Evolutionary conservation across 345 rosid genomes (phyloP).

Genomic region (Pseudoturritis turrita): DNA sequence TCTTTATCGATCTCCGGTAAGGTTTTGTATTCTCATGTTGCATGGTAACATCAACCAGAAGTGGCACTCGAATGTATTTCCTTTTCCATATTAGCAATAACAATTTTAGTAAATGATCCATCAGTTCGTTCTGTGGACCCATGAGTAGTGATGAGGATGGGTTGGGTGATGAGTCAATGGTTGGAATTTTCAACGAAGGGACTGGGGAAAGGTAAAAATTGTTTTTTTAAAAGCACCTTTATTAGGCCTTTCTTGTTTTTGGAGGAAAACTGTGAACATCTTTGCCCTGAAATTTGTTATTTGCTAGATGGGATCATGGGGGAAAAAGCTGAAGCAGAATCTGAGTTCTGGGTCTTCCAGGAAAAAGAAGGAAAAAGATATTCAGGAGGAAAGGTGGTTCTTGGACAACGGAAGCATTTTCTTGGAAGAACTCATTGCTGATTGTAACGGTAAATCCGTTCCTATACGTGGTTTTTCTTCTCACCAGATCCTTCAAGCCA

Average conservation of each 20-base stretch:
- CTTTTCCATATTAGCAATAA: no score
- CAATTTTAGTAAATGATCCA: no score
- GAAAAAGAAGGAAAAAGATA: background rate
- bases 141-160: no score
- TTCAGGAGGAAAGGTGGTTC: constrained; percentile 4
- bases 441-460: background rate
- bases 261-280: background rate
- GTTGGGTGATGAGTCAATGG: no score
- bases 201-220: no score
- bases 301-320: background rate
- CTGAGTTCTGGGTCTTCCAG: background rate
- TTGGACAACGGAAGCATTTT: constrained; percentile 3
- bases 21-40: no score
- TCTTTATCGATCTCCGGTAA: no score
- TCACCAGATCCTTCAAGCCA: background rate
- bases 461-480: background rate
- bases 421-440: background rate
- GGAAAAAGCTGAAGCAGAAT: background rate
- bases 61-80: no score
- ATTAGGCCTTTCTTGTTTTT: background rate
- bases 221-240: background rate
- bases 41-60: no score
- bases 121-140: no score
- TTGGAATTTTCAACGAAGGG: no score
- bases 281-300: no score